Evolutionary conservation across 2,329 filamentous ascomycete genomes (phyloP).

Genomic region (Lomentospora prolificans): DNA sequence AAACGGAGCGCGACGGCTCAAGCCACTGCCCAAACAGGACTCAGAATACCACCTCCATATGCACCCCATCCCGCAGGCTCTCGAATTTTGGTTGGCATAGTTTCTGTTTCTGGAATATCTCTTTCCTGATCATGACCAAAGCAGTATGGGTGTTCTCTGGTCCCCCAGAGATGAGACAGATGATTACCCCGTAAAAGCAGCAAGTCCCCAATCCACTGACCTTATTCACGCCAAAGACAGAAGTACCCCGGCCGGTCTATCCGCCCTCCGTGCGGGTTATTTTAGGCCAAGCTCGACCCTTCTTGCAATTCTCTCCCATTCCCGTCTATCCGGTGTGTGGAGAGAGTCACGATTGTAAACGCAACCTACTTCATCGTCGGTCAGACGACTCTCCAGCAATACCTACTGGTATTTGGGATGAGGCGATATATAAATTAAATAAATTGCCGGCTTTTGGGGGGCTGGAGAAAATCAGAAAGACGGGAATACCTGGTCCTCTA

Average conservation of each 20-base stretch:
- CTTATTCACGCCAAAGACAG: too few relatives aligned
- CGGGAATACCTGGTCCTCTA: neutral
- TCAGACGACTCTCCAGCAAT: neutral
- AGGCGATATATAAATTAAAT: neutral
- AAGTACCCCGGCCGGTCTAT: neutral
- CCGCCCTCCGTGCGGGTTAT: too few relatives aligned
- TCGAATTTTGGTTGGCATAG: neutral
- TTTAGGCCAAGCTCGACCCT: too few relatives aligned
- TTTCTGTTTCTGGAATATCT: neutral
- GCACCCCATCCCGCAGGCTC: neutral
- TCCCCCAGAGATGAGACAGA: neutral
- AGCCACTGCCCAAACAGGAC: neutral
- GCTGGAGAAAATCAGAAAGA: neutral
- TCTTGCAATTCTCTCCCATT: neutral
- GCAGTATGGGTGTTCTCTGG: too few relatives aligned
- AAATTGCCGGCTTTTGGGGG: neutral
- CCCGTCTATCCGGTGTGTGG: neutral
- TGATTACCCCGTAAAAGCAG: neutral
- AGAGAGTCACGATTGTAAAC: neutral
- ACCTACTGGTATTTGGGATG: neutral
- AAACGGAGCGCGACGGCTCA: neutral
- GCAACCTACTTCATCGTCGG: neutral
- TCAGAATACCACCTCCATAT: neutral
- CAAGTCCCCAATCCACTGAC: too few relatives aligned
- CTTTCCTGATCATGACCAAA: neutral